Base-by-base conservation (phyloP, 148 eudicot species). In the Chenopodium berlandieri region DNA sequence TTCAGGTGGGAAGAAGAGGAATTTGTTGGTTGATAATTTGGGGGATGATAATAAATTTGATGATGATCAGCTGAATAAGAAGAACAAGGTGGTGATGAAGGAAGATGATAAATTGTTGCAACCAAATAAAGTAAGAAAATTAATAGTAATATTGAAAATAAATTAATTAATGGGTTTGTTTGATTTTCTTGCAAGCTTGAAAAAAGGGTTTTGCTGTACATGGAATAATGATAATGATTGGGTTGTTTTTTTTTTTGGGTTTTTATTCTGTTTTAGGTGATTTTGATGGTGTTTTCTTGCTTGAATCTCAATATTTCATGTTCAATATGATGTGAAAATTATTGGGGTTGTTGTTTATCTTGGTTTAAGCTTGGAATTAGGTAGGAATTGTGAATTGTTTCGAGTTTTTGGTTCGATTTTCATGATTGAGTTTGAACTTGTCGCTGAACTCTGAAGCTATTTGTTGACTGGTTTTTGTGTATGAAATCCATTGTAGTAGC, bases 1-100 rank as follows among this genome's bases (percentile, higher is more conserved):
- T 27, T 72, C 50, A 56, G 81, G 31, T 40, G 84, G 81, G 67
- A 84, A 79, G 40, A 91, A 91, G 89, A 88, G 90, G 86, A 90
- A 86, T 75, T 75, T 52, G 44, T 65, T 73, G 54, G 73, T 46
- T 40, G 63, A 63, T 75, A 50, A 73, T 25, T 48, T 63, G 71
- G 81, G 47, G 20, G 71, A 65, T 68, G 67, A 69, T 68, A 84
- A 64, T 56, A 83, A 76, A 66, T 70, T 8, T 66, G 56, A 37
- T 63, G 50, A 44, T 19, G 63, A 75, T 64, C 31, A 71, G 32
- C 11, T 25, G 75, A 89, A 75, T 83, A 88, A 84, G 73, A 77
- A 4, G 30, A 86, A 88, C 2, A 50, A 4, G 84, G 63, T 23
- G 84, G 84, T 82, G 89, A 84, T 81, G 44, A 69, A 9, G 6